Conservation (phyloP, 352 stramenopile species). For the Pythium dissotocum region DNA sequence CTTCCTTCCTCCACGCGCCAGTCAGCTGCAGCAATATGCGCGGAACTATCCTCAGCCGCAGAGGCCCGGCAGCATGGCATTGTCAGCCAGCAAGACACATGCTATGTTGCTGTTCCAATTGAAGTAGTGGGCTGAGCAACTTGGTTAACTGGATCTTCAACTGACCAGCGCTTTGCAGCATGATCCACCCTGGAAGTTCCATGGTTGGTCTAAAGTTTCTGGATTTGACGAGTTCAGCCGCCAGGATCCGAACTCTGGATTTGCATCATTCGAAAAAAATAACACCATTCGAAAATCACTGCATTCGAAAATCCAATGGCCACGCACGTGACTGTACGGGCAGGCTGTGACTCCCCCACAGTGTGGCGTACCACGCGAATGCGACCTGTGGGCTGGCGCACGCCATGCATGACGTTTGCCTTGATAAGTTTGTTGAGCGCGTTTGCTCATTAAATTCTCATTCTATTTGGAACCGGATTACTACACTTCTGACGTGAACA, state of each 20-base stretch:
- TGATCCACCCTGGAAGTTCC: too few relatives aligned
- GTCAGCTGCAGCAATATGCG: not conserved
- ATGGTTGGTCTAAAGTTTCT: too few relatives aligned
- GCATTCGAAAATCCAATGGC: not conserved
- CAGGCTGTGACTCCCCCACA: not conserved
- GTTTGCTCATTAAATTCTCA: constrained; percentile 6
- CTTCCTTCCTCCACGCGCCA: not conserved
- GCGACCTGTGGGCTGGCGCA: not conserved
- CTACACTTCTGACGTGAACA: not conserved
- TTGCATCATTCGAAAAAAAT: constrained; percentile 1
- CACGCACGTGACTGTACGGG: not conserved
- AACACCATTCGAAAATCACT: not conserved
- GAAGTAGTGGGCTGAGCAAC: not conserved
- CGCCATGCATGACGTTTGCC: not conserved
- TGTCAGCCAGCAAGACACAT: not conserved
- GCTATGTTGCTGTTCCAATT: not conserved
- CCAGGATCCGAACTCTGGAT: not conserved
- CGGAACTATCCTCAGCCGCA: not conserved
- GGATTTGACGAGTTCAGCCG: too few relatives aligned
- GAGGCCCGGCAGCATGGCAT: not conserved
- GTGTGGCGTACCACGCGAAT: not conserved
- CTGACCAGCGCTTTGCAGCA: not conserved
- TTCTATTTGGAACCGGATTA: not conserved
- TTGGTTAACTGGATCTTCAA: not conserved
- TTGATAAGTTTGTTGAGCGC: not conserved